Evolutionary conservation across 2,329 filamentous ascomycete genomes (phyloP).

Genomic region (Ilyonectria robusta): DNA sequence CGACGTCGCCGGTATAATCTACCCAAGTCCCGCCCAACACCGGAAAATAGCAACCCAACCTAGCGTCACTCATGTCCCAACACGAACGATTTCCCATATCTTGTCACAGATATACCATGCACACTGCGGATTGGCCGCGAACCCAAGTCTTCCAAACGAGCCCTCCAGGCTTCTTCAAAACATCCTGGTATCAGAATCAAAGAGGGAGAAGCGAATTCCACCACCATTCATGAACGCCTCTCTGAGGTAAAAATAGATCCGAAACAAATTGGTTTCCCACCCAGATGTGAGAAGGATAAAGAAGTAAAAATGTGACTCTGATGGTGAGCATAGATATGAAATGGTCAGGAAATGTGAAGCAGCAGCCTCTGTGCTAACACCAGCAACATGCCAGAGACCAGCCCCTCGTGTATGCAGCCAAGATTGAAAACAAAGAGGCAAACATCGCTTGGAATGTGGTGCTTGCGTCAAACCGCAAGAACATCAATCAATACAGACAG

Average conservation of each 20-base stretch:
- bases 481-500: conserved; percentile 8
- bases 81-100: conserved; percentile 29
- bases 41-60: conserved; percentile 18
- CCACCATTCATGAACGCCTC: conserved; percentile 29
- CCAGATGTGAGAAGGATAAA: not conserved
- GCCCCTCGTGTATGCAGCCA: conserved; percentile 33
- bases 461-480: conserved; percentile 7
- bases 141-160: conserved; percentile 25
- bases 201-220: conserved; percentile 27
- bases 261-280: conserved; percentile 8
- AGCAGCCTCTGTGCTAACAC: conserved; percentile 23
- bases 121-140: conserved; percentile 9
- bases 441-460: conserved; percentile 15
- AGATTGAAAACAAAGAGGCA: conserved; percentile 26
- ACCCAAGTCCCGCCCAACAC: conserved; percentile 38
- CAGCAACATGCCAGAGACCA: conserved; percentile 38
- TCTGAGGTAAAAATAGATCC: conserved; percentile 21
- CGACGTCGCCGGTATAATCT: conserved; percentile 48
- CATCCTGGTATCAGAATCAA: conserved; percentile 37
- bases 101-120: conserved; percentile 17
- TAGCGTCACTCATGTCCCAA: conserved; percentile 26
- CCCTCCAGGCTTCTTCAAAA: conserved; percentile 20
- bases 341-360: conserved; percentile 4
- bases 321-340: not conserved
- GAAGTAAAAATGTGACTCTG: conserved; percentile 7